A percentile compares a stretch with the other conserved stretches of the same genome.
Conservation (phyloP, 2,329 filamentous ascomycete genomes). For the Fusarium globosum region DNA sequence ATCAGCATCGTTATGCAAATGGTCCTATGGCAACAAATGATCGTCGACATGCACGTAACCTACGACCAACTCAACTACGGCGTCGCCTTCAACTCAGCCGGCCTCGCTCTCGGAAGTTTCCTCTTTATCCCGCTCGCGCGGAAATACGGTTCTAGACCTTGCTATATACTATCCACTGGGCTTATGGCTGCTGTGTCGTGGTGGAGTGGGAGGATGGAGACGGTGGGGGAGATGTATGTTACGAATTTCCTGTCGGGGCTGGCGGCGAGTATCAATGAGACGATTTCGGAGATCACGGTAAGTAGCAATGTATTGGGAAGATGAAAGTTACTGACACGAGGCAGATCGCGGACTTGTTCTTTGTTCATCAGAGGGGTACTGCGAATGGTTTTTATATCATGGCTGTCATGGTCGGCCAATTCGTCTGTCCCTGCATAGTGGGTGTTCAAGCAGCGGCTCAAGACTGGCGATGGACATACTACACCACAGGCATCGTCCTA, state of each 20-base stretch:
- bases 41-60: slow-evolving; percentile 40
- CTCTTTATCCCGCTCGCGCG: slow-evolving; percentile 48
- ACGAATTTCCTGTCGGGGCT: slow-evolving; percentile 47
- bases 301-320: no score
- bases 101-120: slow-evolving; percentile 46
- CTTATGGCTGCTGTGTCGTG: slow-evolving; percentile 21
- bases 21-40: slow-evolving; percentile 47
- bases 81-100: slow-evolving; percentile 43
- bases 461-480: slow-evolving; percentile 43
- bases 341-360: slow-evolving; percentile 48
- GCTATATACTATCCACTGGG: slow-evolving; percentile 40
- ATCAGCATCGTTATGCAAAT: slow-evolving; percentile 20
- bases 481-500: slow-evolving; percentile 35
- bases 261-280: slow-evolving; percentile 53
- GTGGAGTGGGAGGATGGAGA: slow-evolving; percentile 17
- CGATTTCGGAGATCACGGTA: slow-evolving; percentile 51
- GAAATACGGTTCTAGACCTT: slow-evolving; percentile 47
- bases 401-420: slow-evolving; percentile 44
- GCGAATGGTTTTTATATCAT: slow-evolving; percentile 49
- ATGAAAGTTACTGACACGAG: no score
- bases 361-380: slow-evolving; percentile 46
- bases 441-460: slow-evolving; percentile 36
- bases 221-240: slow-evolving; percentile 36
- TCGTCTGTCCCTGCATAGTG: slow-evolving; percentile 47
- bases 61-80: slow-evolving; percentile 40